Evolutionary conservation across 495 filamentous ascomycete species (phyloP).

Genomic region (Talaromyces wortmannii): DNA sequence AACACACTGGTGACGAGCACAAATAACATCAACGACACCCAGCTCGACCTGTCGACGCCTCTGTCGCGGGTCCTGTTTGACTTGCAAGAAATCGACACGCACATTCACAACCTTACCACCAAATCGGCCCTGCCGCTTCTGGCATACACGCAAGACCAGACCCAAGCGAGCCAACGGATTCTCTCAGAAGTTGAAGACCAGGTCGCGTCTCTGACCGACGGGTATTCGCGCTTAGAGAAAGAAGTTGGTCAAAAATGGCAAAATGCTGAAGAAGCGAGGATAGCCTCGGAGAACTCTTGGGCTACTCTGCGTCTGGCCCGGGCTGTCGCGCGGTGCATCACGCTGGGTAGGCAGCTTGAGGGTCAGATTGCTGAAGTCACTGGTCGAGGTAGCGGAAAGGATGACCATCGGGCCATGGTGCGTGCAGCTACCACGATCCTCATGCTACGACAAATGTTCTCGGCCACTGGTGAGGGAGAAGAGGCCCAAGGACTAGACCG

Average conservation of each 20-base stretch:
- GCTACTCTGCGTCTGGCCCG: slow-evolving; percentile 71
- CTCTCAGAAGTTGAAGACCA: slow-evolving; percentile 68
- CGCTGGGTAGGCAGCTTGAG: slow-evolving; percentile 80
- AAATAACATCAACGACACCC: slow-evolving; percentile 85
- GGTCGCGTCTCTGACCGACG: slow-evolving; percentile 69
- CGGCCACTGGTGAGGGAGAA: slow-evolving; percentile 51
- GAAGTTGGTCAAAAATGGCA: slow-evolving; percentile 79
- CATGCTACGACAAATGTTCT: slow-evolving; percentile 64
- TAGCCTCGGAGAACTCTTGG: slow-evolving; percentile 68
- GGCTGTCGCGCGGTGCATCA: slow-evolving; percentile 66
- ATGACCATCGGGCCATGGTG: slow-evolving; percentile 72
- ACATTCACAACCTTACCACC: slow-evolving; percentile 85
- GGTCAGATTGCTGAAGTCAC: slow-evolving; percentile 63
- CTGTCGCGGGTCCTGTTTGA: slow-evolving; percentile 94
- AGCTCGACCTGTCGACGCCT: slow-evolving; percentile 88
- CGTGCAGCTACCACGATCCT: slow-evolving; percentile 71
- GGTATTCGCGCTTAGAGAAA: slow-evolving; percentile 73
- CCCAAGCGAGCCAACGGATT: slow-evolving; percentile 59
- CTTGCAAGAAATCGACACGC: slow-evolving; percentile 92
- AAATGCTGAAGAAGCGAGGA: slow-evolving; percentile 68
- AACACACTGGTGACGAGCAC: slow-evolving; percentile 82
- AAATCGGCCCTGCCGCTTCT: slow-evolving; percentile 79
- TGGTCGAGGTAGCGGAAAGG: slow-evolving; percentile 44
- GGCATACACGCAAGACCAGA: slow-evolving; percentile 65
- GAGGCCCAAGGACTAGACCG: slow-evolving; percentile 71